phyloP scores from a whole-genome alignment of 2,329 filamentous ascomycete species.

The Claviceps purpurea region DNA sequence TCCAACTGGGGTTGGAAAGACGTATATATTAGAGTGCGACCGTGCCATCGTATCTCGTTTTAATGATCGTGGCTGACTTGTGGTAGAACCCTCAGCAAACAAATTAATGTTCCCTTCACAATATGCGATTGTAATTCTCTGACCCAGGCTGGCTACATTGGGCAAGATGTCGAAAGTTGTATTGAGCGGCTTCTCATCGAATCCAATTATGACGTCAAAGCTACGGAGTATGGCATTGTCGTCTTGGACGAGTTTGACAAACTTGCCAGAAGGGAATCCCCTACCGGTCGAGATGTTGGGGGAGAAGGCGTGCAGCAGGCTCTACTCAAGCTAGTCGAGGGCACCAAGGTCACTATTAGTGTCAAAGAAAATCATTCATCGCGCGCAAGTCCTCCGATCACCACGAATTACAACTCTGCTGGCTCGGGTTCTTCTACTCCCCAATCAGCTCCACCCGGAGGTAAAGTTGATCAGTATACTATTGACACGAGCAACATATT shows the following conservation, averaged over 20 bases:
- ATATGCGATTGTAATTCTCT: conserved; percentile 95
- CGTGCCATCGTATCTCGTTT: neutral
- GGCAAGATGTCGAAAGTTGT: conserved; percentile 92
- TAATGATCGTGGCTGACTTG: conserved; percentile 10
- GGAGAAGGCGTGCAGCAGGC: conserved; percentile 96
- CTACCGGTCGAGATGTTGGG: conserved; percentile 83
- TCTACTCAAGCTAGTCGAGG: conserved; percentile 88
- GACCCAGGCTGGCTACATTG: conserved; percentile 93
- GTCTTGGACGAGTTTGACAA: conserved; percentile 97
- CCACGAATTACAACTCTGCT: conserved; percentile 35
- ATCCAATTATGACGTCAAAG: conserved; percentile 74
- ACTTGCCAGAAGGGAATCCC: conserved; percentile 76
- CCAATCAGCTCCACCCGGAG: conserved; percentile 30
- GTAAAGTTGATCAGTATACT: conserved; percentile 50
- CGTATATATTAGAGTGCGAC: conserved; percentile 68
- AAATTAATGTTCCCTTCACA: conserved; percentile 88
- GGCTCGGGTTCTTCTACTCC: conserved; percentile 30
- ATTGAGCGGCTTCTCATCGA: conserved; percentile 83
- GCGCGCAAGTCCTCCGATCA: conserved; percentile 37
- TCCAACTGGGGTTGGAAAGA: conserved; percentile 92
- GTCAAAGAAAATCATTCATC: conserved; percentile 63
- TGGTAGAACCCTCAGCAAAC: conserved; percentile 72
- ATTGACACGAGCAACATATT: conserved; percentile 93
- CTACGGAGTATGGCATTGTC: conserved; percentile 83
- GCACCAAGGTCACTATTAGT: conserved; percentile 83